Evolutionary conservation across 345 rosid genomes (phyloP).

Genomic region (Arabis hirsuta): DNA sequence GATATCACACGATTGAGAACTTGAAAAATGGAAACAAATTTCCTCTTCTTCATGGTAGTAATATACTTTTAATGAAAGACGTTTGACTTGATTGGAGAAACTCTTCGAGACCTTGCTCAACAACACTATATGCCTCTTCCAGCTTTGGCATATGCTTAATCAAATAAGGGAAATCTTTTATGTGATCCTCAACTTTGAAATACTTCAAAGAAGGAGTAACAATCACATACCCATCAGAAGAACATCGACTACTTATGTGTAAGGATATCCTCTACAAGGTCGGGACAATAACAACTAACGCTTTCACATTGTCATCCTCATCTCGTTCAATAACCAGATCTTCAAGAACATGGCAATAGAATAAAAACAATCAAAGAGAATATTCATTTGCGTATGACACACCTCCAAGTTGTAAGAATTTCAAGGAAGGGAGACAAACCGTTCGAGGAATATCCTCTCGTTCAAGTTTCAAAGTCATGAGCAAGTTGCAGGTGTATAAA

Average conservation of each 20-base stretch:
- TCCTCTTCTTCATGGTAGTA: neutral
- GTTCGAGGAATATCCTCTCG: neutral
- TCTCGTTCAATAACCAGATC: neutral
- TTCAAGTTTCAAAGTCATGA: neutral
- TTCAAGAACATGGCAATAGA: neutral
- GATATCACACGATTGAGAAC: neutral
- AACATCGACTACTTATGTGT: neutral
- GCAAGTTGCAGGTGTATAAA: constrained; percentile 5
- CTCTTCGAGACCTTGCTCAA: neutral
- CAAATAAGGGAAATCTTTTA: neutral
- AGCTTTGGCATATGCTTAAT: constrained; percentile 2
- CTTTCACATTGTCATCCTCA: neutral
- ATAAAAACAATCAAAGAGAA: constrained; percentile 9
- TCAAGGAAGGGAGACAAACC: constrained; percentile 6
- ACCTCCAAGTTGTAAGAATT: neutral
- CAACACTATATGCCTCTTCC: neutral
- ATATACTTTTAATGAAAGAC: neutral
- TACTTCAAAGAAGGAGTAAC: neutral
- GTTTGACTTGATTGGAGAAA: constrained; percentile 10
- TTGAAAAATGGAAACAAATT: neutral
- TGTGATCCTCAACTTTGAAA: neutral
- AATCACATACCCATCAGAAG: neutral
- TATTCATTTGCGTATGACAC: neutral
- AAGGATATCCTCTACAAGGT: constrained; percentile 2
- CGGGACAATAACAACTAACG: constrained; percentile 1